Conservation (phyloP, 192 early-diverging fungal species). For the Coemansia guatemalensis region DNA sequence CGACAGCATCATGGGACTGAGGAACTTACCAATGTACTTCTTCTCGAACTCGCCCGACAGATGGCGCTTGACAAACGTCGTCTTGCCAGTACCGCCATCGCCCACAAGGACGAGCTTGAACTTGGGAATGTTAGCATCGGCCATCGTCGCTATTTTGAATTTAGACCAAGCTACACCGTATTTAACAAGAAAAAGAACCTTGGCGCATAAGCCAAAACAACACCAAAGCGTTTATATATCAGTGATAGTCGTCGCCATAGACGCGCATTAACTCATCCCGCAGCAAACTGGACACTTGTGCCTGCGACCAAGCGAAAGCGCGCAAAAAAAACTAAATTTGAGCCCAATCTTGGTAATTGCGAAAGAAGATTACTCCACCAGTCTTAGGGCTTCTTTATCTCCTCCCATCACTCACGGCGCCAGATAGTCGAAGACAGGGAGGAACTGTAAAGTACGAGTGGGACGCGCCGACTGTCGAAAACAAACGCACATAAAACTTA, state of each 20-base stretch:
- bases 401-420: too few species aligned
- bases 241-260: background rate
- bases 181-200: background rate
- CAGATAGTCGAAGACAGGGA: background rate
- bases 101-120: constrained; percentile 78
- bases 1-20: background rate
- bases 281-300: background rate
- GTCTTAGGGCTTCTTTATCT: background rate
- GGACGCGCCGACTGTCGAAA: background rate
- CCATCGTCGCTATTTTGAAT: constrained; percentile 29
- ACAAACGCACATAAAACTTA: constrained; percentile 3
- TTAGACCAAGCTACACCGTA: constrained; percentile 21
- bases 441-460: background rate
- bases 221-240: background rate
- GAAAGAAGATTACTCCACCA: background rate
- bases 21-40: constrained; percentile 83
- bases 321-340: background rate
- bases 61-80: constrained; percentile 99
- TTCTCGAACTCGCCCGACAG: constrained; percentile 99
- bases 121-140: constrained; percentile 36
- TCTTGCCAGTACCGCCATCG: constrained; percentile 99
- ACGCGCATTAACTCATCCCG: background rate
- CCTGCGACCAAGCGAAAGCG: background rate
- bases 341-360: background rate
- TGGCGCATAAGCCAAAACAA: background rate